Evolutionary conservation across 2,329 filamentous ascomycete genomes (phyloP), one percentile per base, ranked within the genome.

Genomic region (Colletotrichum cordylinicola): DNA sequence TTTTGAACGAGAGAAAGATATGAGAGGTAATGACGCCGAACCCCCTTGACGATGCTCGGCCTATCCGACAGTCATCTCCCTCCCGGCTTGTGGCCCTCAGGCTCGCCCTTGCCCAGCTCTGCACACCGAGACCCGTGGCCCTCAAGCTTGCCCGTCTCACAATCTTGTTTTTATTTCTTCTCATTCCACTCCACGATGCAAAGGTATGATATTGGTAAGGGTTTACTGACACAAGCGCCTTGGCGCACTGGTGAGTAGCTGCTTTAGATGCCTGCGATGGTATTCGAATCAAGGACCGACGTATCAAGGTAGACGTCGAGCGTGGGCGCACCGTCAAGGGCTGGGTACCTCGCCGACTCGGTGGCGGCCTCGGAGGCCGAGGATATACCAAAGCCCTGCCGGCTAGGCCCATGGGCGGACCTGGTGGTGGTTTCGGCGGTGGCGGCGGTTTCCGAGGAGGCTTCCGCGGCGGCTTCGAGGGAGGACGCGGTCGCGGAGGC

Each of bases 1-100:
- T 70, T 99, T 96, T 83, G 96, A 98, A 86, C 94, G 95, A 84
- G 97, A 98, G 87, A 96, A 96, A 86, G 97, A 98, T 84, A 98
- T 98, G 96, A 98, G 98, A 95, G 96, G 96, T 98, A 98, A 92
- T 88, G 86, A 64, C 64, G 70, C 43, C 27, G 35, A 76, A 60
- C 27, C 69, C 72, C 68, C 66, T 67, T 67, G 75, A 70, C 24
- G 56, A 75, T 65, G 67, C 72, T 62, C 43, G 72, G 67, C 68
- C 58, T 66, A 56, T 48, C 67, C n/a, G 69, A 61, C 72, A 70
- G 79, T 79, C 78, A 75, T 78, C 72, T 67, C 78, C 80, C 80
- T 68, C 80, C 83, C 83, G 81, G 85, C 84, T 85, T 79, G 82
- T 81, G 85, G 85, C 84, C 84, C 84, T 87, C 84, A 85, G 78